Percentiles rank a stretch among this genome's conserved stretches.
phyloP scores from a whole-genome alignment of 495 filamentous ascomycete species.

The Penicillium egyptiacum region DNA sequence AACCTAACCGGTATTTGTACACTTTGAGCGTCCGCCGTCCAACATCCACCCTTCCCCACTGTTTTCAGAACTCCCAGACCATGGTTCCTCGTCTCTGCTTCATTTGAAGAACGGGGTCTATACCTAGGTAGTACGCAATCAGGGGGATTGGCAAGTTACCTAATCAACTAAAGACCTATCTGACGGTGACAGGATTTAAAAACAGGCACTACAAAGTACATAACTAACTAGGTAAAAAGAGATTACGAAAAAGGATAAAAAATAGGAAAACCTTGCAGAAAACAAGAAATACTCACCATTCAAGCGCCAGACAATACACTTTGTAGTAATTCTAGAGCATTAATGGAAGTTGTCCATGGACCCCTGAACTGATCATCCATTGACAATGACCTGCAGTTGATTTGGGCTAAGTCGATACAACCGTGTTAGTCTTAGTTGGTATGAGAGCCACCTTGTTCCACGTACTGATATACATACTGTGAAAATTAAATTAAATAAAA shows the following conservation, averaged over 20 bases:
- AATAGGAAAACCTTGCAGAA: background rate
- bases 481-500: conserved; percentile 14
- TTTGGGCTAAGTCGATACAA: conserved; percentile 33
- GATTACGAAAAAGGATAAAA: background rate
- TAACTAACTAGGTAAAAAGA: background rate
- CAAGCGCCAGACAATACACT: background rate
- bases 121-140: conserved; percentile 38
- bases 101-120: conserved; percentile 33
- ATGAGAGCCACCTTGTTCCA: conserved; percentile 35
- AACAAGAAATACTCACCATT: background rate
- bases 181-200: conserved; percentile 4
- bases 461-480: conserved; percentile 22
- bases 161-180: conserved; percentile 13
- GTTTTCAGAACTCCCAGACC: conserved; percentile 34
- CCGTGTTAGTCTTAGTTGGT: conserved; percentile 32
- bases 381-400: conserved; percentile 27
- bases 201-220: conserved; percentile 3
- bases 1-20: conserved; percentile 16
- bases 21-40: conserved; percentile 12
- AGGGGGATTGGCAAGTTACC: conserved; percentile 23
- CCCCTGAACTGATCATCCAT: conserved; percentile 30
- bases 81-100: conserved; percentile 32
- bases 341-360: conserved; percentile 5
- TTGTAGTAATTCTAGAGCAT: background rate
- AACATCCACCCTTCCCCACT: conserved; percentile 29